phyloP scores from a whole-genome alignment of 2,329 filamentous ascomycete species.

The Gyromitra esculenta region DNA sequence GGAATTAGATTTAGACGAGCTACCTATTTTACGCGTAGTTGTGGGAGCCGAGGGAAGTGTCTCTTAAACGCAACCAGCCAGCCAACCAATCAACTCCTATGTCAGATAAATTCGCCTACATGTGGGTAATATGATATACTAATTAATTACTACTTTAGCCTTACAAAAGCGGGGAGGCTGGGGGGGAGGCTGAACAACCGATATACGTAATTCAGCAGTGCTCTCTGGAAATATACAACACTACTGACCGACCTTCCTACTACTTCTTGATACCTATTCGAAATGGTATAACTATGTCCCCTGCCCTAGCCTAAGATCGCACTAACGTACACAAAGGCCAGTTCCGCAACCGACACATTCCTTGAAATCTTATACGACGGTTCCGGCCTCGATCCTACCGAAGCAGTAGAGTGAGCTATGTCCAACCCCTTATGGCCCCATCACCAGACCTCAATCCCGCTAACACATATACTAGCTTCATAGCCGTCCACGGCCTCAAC shows the following conservation, averaged over 20 bases:
- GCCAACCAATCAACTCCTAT: neutral
- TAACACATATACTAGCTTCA: slow-evolving; percentile 46
- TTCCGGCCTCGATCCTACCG: neutral
- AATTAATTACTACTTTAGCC: neutral
- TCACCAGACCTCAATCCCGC: too few relatives aligned
- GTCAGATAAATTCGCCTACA: too few relatives aligned
- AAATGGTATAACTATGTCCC: neutral
- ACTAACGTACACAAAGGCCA: neutral
- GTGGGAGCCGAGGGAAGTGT: neutral
- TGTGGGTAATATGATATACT: neutral
- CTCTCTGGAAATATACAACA: neutral
- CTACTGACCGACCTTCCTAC: neutral
- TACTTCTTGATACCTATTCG: neutral
- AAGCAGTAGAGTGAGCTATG: neutral
- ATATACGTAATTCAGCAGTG: too few relatives aligned
- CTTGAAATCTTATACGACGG: slow-evolving; percentile 8
- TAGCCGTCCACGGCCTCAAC: slow-evolving; percentile 57
- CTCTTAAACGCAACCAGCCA: neutral
- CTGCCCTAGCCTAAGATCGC: neutral
- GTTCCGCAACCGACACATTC: slow-evolving; percentile 1
- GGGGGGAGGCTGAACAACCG: too few relatives aligned
- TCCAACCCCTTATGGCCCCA: too few relatives aligned
- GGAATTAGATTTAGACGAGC: too few relatives aligned
- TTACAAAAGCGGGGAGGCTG: neutral
- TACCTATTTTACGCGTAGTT: neutral